Conservation (phyloP, 2,329 filamentous ascomycete species). For the Endothia cerciana region DNA sequence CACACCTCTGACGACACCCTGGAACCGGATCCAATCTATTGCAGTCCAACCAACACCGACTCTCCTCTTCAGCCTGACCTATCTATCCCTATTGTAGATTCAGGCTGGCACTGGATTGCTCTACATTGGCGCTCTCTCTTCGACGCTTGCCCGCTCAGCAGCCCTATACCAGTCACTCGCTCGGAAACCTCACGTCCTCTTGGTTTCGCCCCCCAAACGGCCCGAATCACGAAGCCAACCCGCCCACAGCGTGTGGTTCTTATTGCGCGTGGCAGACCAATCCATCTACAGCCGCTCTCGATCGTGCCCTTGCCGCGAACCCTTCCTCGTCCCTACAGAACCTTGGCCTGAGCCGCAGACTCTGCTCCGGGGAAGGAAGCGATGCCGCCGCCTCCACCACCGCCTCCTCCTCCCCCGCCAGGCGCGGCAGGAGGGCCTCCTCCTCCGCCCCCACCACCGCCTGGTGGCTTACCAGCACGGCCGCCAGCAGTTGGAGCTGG, state of each 20-base stretch:
- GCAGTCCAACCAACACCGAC: neutral
- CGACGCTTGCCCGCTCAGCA: neutral
- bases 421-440: slow-evolving; percentile 60
- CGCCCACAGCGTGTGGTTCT: neutral
- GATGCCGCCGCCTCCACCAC: slow-evolving; percentile 66
- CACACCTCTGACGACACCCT: slow-evolving; percentile 9
- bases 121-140: neutral
- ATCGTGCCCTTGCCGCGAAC: neutral
- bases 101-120: slow-evolving; percentile 7
- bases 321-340: neutral
- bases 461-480: slow-evolving; percentile 55
- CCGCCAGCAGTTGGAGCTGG: slow-evolving; percentile 59
- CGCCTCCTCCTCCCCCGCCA: slow-evolving; percentile 66
- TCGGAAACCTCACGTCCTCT: neutral
- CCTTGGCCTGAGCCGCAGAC: neutral
- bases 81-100: neutral
- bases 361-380: neutral
- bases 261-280: neutral
- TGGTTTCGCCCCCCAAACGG: neutral
- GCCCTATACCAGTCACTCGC: neutral
- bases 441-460: slow-evolving; percentile 67
- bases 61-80: slow-evolving; percentile 2
- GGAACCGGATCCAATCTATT: neutral
- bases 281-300: neutral
- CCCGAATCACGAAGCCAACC: neutral